Conservation (phyloP, 2,329 filamentous ascomycete genomes). For the Juglanconis sp. region DNA sequence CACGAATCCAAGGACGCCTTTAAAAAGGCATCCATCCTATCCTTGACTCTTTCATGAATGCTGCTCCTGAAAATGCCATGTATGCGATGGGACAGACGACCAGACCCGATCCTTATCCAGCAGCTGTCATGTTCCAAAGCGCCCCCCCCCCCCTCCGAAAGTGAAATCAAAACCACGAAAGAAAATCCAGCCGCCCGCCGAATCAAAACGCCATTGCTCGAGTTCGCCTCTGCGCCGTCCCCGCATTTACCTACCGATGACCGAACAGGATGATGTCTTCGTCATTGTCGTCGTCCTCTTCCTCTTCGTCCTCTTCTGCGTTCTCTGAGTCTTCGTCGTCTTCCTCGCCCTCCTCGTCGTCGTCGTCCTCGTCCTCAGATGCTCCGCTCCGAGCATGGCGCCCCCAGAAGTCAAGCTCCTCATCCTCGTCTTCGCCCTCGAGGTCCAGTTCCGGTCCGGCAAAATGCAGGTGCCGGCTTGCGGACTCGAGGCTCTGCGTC, state of each 20-base stretch:
- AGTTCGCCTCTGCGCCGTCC: background rate
- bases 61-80: background rate
- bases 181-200: background rate
- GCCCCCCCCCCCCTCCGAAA: no score
- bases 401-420: slow-evolving; percentile 52
- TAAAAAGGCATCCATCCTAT: no score
- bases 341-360: slow-evolving; percentile 45
- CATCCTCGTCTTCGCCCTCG: slow-evolving; percentile 37
- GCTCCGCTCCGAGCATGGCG: background rate
- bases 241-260: slow-evolving; percentile 31
- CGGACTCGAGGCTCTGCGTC: background rate
- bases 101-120: no score
- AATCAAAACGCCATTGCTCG: slow-evolving; percentile 8
- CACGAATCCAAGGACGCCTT: slow-evolving; percentile 1
- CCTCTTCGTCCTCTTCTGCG: slow-evolving; percentile 44
- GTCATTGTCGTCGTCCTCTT: slow-evolving; percentile 40
- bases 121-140: no score
- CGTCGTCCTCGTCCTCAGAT: slow-evolving; percentile 45
- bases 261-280: slow-evolving; percentile 50
- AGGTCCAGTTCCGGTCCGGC: slow-evolving; percentile 2
- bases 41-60: background rate
- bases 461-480: background rate
- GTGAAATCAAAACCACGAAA: background rate
- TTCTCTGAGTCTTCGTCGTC: slow-evolving; percentile 37
- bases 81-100: no score